Conservation (phyloP, 2,329 filamentous ascomycete genomes). For the Furcasterigmium sp. region DNA sequence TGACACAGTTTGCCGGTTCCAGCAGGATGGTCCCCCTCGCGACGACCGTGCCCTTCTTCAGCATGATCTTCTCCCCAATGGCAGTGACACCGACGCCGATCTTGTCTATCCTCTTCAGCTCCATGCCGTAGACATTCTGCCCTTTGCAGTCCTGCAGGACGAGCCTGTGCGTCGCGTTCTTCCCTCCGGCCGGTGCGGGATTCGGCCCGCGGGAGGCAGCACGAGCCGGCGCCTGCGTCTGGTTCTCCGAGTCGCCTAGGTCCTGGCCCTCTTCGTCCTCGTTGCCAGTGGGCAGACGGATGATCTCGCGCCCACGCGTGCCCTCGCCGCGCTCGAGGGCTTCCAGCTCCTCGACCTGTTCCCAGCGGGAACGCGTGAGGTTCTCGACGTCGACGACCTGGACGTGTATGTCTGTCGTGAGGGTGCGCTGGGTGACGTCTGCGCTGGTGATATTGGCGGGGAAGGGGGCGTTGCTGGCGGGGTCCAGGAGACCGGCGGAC, state of each 20-base stretch:
- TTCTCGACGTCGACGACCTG: slow-evolving; percentile 88
- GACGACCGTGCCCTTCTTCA: slow-evolving; percentile 60
- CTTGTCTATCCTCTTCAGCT: slow-evolving; percentile 61
- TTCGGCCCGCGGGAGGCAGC: slow-evolving; percentile 4
- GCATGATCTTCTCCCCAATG: slow-evolving; percentile 78
- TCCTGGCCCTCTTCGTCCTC: slow-evolving; percentile 44
- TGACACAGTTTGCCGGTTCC: slow-evolving; percentile 58
- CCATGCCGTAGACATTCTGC: slow-evolving; percentile 64
- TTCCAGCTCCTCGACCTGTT: slow-evolving; percentile 80
- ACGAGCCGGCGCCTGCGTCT: neutral
- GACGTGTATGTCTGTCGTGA: slow-evolving; percentile 62
- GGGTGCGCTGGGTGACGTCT: slow-evolving; percentile 44
- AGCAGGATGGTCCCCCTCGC: slow-evolving; percentile 76
- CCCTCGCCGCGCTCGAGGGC: slow-evolving; percentile 67
- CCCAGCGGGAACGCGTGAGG: slow-evolving; percentile 73
- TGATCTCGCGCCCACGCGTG: slow-evolving; percentile 73
- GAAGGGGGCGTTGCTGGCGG: slow-evolving; percentile 30
- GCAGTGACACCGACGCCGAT: slow-evolving; percentile 58
- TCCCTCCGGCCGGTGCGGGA: slow-evolving; percentile 18
- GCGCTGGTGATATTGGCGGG: slow-evolving; percentile 54
- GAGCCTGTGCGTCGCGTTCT: slow-evolving; percentile 67
- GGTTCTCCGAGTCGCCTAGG: slow-evolving; percentile 24
- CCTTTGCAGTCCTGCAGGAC: slow-evolving; percentile 77
- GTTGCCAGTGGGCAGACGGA: slow-evolving; percentile 53
- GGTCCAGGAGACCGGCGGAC: slow-evolving; percentile 44